These are phyloP conservation scores for Pseudopediastrum boryanum DNA, from an alignment of 139 green algal species.

Conservation along the genomic window DNA sequence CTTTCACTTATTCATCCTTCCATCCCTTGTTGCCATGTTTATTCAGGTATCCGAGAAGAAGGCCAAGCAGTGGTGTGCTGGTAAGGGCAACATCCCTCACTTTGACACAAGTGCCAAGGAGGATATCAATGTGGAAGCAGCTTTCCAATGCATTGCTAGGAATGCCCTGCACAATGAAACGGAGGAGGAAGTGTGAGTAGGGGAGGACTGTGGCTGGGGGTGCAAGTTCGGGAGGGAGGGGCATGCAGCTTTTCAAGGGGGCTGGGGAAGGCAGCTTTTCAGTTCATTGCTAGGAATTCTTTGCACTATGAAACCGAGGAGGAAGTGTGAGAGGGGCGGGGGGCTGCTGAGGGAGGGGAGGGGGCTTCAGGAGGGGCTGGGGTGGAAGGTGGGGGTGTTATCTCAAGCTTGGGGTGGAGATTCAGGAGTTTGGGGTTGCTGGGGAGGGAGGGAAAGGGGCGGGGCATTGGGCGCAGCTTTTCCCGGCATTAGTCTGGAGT, in stretches of 20 bases:
- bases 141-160: slow-evolving; percentile 90
- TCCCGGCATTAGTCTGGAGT: too few species aligned
- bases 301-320: neutral
- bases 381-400: too few species aligned
- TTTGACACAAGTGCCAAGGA: slow-evolving; percentile 90
- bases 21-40: neutral
- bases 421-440: too few species aligned
- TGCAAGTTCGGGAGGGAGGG: neutral
- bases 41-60: slow-evolving; percentile 91
- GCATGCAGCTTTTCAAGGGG: neutral
- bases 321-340: too few species aligned
- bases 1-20: neutral
- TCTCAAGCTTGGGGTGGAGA: too few species aligned
- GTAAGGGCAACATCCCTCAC: slow-evolving; percentile 94
- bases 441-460: too few species aligned
- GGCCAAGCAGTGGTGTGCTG: slow-evolving; percentile 90
- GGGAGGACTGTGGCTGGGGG: neutral
- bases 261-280: neutral
- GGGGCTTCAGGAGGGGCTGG: neutral
- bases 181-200: slow-evolving; percentile 89
- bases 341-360: too few species aligned
- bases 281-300: neutral
- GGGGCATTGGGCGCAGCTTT: too few species aligned
- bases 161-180: slow-evolving; percentile 93
- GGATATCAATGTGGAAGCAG: slow-evolving; percentile 91